Percentiles rank a stretch among this genome's conserved stretches.
Evolutionary conservation across 345 rosid species (phyloP).

Genomic region (Triadica sebifera): DNA sequence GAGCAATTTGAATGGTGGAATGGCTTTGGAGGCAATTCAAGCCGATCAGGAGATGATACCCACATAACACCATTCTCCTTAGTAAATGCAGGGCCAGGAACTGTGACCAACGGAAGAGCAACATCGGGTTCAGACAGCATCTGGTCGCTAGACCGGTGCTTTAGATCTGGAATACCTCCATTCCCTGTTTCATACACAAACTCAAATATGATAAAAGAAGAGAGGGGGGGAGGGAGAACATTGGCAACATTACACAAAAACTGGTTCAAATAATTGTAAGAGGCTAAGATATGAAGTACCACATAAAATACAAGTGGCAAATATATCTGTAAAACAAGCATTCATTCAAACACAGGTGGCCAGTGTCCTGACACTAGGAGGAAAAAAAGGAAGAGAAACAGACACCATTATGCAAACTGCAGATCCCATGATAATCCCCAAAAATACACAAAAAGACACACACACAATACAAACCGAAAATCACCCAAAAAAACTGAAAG

Average conservation of each 20-base stretch:
- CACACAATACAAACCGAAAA: not conserved
- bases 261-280: not conserved
- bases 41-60: constrained; percentile 75
- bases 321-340: not conserved
- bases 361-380: not conserved
- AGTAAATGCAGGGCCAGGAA: constrained; percentile 53
- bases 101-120: constrained; percentile 69
- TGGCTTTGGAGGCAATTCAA: constrained; percentile 74
- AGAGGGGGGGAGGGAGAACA: not conserved
- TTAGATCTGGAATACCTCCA: constrained; percentile 44
- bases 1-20: constrained; percentile 81
- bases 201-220: not conserved
- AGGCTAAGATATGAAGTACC: not conserved
- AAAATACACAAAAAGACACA: not conserved
- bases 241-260: not conserved
- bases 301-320: not conserved
- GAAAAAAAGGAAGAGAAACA: not conserved
- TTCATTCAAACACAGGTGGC: not conserved
- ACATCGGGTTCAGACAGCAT: constrained; percentile 49
- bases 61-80: constrained; percentile 70
- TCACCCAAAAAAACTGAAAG: not conserved
- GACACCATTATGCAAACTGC: not conserved
- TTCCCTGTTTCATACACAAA: constrained; percentile 41
- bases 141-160: constrained; percentile 43
- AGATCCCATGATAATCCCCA: not conserved